phyloP scores from a whole-genome alignment of 164 flowering plant species.

The Macadamia tetraphylla region DNA sequence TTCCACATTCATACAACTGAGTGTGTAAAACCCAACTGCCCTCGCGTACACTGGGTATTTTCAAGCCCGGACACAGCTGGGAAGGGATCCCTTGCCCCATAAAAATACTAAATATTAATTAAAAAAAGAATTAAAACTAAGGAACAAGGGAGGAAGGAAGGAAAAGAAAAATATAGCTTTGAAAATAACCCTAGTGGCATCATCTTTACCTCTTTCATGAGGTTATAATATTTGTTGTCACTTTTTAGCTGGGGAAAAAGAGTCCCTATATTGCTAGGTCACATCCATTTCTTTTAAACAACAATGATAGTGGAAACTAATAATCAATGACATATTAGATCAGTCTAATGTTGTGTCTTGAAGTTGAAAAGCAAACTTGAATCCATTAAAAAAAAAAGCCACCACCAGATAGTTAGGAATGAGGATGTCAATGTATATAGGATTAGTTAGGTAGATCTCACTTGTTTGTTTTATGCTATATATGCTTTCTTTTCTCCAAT shows the following conservation, averaged over 20 bases:
- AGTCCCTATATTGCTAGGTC: not conserved
- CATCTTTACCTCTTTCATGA: slow-evolving; percentile 11
- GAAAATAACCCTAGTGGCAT: slow-evolving; percentile 9
- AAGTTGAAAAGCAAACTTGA: not conserved
- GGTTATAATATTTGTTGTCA: slow-evolving; percentile 2
- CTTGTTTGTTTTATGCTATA: no score
- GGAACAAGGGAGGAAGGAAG: not conserved
- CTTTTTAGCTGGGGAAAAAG: not conserved
- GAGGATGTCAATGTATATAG: not conserved
- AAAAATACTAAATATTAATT: no score
- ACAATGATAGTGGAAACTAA: not conserved
- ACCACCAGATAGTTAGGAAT: no score
- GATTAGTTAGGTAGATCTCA: not conserved
- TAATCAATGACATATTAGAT: not conserved
- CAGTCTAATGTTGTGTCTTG: not conserved
- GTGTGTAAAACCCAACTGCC: no score
- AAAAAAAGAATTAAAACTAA: no score
- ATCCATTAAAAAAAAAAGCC: no score
- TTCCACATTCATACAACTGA: no score
- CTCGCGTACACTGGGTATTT: no score
- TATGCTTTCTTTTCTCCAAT: no score
- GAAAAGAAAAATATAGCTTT: not conserved
- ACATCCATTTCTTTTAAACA: slow-evolving; percentile 1
- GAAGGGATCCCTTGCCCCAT: no score
- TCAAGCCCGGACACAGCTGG: no score